Conservation (phyloP, 352 stramenopile species). For the Globisporangium iwayamae region DNA sequence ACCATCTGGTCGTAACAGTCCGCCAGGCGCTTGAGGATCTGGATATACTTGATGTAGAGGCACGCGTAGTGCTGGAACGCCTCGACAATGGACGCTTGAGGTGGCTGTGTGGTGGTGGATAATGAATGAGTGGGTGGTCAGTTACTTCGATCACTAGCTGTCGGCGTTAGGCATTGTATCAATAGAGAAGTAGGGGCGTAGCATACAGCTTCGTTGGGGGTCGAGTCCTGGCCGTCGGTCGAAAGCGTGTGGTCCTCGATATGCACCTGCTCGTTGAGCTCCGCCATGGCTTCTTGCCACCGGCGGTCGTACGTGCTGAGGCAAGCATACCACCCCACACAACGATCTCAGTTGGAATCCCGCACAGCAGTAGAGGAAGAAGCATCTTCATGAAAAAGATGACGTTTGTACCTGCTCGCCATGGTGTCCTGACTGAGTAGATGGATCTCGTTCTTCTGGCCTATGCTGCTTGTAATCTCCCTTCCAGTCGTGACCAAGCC, state of each 20-base stretch:
- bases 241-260: constrained; percentile 82
- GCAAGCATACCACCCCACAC: not conserved
- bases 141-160: no score
- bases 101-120: constrained; percentile 25
- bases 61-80: constrained; percentile 94
- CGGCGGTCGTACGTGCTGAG: constrained; percentile 83
- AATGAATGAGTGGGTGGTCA: no score
- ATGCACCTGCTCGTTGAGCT: constrained; percentile 91
- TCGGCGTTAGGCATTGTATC: no score
- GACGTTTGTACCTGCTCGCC: constrained; percentile 31
- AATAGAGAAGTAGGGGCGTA: not conserved
- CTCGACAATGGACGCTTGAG: constrained; percentile 81
- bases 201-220: constrained; percentile 34
- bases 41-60: constrained; percentile 94
- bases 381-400: not conserved
- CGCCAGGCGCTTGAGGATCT: constrained; percentile 89
- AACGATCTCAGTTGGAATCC: no score
- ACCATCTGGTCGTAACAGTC: constrained; percentile 93
- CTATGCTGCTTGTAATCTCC: constrained; percentile 14
- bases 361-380: no score
- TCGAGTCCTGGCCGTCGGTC: constrained; percentile 29
- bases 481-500: not conserved
- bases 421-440: constrained; percentile 12
- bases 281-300: constrained; percentile 91
- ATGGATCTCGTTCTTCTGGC: constrained; percentile 21